Percentiles rank a stretch among this genome's conserved stretches.
phyloP scores from a whole-genome alignment of 352 stramenopile genomes.

The Blastocystis sp. region DNA sequence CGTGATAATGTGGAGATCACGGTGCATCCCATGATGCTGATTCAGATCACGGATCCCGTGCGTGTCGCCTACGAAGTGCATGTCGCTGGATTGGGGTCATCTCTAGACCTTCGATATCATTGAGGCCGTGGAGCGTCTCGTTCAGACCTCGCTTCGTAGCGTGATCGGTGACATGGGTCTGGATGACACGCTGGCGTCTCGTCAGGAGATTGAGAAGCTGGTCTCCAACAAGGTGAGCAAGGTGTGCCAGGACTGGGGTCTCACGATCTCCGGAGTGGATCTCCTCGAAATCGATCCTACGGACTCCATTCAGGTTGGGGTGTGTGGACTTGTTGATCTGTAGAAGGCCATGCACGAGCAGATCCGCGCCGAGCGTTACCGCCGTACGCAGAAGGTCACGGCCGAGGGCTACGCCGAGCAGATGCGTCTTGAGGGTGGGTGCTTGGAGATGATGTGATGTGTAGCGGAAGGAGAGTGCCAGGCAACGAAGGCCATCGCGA shows the following conservation, averaged over 20 bases:
- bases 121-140: constrained; percentile 75
- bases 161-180: constrained; percentile 77
- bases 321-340: not conserved
- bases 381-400: constrained; percentile 75
- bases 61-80: constrained; percentile 75
- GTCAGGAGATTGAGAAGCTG: constrained; percentile 76
- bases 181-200: constrained; percentile 77
- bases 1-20: constrained; percentile 77
- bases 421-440: constrained; percentile 62
- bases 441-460: not conserved
- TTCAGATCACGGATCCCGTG: constrained; percentile 75
- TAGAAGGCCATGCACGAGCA: constrained; percentile 77
- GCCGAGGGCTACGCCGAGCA: constrained; percentile 75
- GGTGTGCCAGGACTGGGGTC: constrained; percentile 76
- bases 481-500: constrained; percentile 74
- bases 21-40: constrained; percentile 76
- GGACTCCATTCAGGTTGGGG: constrained; percentile 33
- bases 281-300: constrained; percentile 76
- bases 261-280: constrained; percentile 75
- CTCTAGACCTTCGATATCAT: constrained; percentile 75
- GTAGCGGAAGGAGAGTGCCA: constrained; percentile 75
- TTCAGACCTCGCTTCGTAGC: constrained; percentile 76
- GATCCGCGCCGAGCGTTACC: constrained; percentile 75
- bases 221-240: constrained; percentile 75
- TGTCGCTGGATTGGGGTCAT: not conserved